Evolutionary conservation across 73 alveolate genomes (phyloP).

Genomic region (Stentor roeselii): DNA sequence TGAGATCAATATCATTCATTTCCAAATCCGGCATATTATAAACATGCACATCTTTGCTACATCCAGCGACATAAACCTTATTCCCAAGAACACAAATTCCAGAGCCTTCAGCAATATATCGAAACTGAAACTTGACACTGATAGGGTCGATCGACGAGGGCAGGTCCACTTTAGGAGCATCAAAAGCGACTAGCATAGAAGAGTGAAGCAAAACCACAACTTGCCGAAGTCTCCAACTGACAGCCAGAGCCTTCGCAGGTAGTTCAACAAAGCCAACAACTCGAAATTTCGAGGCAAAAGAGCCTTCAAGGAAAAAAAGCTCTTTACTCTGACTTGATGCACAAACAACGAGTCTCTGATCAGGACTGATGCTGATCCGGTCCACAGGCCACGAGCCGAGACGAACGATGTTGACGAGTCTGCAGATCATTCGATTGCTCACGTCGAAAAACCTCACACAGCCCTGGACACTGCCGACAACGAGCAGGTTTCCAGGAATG

Average conservation of each 20-base stretch:
- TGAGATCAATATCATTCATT: constrained; percentile 63
- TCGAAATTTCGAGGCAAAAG: constrained; percentile 42
- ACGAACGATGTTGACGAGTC: constrained; percentile 55
- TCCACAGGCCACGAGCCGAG: constrained; percentile 44
- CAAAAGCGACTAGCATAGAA: constrained; percentile 31
- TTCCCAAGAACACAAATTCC: constrained; percentile 34
- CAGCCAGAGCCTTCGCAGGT: constrained; percentile 31
- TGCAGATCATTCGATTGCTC: constrained; percentile 68
- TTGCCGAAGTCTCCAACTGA: constrained; percentile 35
- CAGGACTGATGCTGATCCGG: constrained; percentile 39
- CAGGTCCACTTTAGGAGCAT: constrained; percentile 29
- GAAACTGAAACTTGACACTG: constrained; percentile 4
- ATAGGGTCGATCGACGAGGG: constrained; percentile 33
- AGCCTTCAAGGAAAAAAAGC: constrained; percentile 33
- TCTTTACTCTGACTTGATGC: constrained; percentile 35
- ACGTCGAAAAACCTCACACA: constrained; percentile 80
- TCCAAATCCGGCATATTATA: constrained; percentile 73
- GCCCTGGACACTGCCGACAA: constrained; percentile 77
- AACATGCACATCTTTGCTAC: constrained; percentile 72
- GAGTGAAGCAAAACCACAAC: constrained; percentile 47
- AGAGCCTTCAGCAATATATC: constrained; percentile 26
- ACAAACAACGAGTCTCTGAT: constrained; percentile 44
- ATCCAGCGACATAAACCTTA: constrained; percentile 64
- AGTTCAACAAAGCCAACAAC: constrained; percentile 47
- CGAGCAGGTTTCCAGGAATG: constrained; percentile 72